A percentile compares a stretch with the other conserved stretches of the same genome.
Conservation (phyloP, 2,329 filamentous ascomycete species). For the Diplodia sapinea region DNA sequence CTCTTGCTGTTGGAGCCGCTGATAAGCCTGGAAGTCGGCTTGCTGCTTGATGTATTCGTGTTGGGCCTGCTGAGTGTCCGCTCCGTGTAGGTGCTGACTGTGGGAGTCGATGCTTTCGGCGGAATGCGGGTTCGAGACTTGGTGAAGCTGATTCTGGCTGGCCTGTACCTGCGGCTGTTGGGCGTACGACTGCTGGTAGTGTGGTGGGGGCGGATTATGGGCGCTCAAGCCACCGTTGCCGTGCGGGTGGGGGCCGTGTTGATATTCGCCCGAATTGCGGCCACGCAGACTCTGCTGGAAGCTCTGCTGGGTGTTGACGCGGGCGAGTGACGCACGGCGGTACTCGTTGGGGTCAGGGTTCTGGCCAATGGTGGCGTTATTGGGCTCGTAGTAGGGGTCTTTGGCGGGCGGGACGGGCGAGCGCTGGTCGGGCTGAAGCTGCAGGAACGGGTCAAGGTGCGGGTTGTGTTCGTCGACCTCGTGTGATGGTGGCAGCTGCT, state of each 20-base stretch:
- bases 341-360: conserved; percentile 12
- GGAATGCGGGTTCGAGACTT: conserved; percentile 43
- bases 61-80: conserved; percentile 11
- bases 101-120: conserved; percentile 43
- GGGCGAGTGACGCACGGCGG: conserved; percentile 37
- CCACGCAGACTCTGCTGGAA: conserved; percentile 34
- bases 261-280: conserved; percentile 48
- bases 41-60: conserved; percentile 20
- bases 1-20: conserved; percentile 43
- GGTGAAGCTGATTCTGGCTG: conserved; percentile 31
- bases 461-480: conserved; percentile 42
- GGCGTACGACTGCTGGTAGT: conserved; percentile 23
- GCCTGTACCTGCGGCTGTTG: conserved; percentile 26
- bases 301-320: conserved; percentile 48
- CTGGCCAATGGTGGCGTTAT: conserved; percentile 19
- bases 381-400: conserved; percentile 37
- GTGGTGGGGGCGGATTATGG: conserved; percentile 23
- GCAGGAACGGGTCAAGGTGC: conserved; percentile 47
- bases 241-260: conserved; percentile 48
- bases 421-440: conserved; percentile 39
- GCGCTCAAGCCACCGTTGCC: conserved; percentile 34
- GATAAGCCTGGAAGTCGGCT: conserved; percentile 37
- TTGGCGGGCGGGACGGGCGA: conserved; percentile 47
- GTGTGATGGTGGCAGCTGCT: conserved; percentile 44
- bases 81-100: conserved; percentile 39